These are phyloP conservation scores for Amanita brunnescens DNA, from an alignment of 768 basidiomycete genomes.

Conservation along the genomic window DNA sequence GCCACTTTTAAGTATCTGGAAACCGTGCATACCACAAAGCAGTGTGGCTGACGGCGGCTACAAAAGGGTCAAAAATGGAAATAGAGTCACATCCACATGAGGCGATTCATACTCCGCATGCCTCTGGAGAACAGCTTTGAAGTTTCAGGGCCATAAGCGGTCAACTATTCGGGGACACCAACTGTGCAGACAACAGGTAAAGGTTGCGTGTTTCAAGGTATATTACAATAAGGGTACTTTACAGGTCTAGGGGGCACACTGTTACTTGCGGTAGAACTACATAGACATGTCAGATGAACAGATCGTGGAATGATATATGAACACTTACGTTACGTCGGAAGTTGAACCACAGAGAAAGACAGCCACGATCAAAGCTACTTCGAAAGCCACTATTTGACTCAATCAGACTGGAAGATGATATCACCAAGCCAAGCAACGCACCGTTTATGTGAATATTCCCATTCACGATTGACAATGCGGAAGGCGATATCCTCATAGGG, in stretches of 20 bases:
- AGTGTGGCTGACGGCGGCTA: constrained; percentile 2
- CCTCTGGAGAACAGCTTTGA: not conserved
- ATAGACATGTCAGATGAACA: constrained; percentile 12
- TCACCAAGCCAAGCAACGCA: constrained; percentile 18
- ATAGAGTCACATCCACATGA: constrained; percentile 6
- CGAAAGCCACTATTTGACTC: constrained; percentile 69
- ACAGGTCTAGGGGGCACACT: not conserved
- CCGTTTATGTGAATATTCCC: constrained; percentile 99
- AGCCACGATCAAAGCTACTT: constrained; percentile 94
- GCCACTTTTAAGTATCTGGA: not conserved
- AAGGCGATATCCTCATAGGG: constrained; percentile 99
- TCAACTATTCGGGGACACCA: not conserved
- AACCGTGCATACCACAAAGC: not conserved
- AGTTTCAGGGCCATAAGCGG: not conserved
- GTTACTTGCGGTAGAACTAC: constrained; percentile 77
- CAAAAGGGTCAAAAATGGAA: constrained; percentile 6
- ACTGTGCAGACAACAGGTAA: constrained; percentile 3
- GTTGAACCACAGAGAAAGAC: constrained; percentile 93
- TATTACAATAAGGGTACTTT: constrained; percentile 5
- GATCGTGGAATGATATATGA: not conserved
- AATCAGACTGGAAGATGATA: constrained; percentile 3
- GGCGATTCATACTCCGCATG: constrained; percentile 7
- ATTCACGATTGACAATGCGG: constrained; percentile 93
- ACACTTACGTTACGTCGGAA: constrained; percentile 83
- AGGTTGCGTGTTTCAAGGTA: constrained; percentile 2